phyloP scores from a whole-genome alignment of 2,329 filamentous ascomycete species.

The Pseudocercospora eumusae region DNA sequence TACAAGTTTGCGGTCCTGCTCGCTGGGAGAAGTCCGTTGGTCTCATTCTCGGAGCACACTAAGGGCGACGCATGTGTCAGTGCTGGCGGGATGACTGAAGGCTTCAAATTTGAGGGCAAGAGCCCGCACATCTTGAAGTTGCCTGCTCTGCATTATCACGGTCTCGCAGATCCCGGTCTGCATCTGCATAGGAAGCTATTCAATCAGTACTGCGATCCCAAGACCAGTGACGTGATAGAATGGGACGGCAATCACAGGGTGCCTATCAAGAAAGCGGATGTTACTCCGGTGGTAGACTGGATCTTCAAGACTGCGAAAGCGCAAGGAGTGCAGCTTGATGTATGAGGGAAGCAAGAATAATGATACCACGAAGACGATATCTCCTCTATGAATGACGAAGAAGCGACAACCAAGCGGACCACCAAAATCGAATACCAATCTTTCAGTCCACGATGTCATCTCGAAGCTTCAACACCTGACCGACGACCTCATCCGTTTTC shows the following conservation, averaged over 20 bases:
- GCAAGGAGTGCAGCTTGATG: conserved; percentile 44
- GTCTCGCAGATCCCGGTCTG: conserved; percentile 61
- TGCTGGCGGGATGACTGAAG: conserved; percentile 48
- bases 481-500: conserved; percentile 74
- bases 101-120: conserved; percentile 46
- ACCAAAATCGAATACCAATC: not conserved
- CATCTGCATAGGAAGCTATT: conserved; percentile 59
- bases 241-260: conserved; percentile 74
- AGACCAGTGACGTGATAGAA: conserved; percentile 61
- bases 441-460: conserved; percentile 66
- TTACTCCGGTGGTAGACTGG: conserved; percentile 57
- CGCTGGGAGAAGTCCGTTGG: conserved; percentile 62
- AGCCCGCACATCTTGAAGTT: conserved; percentile 54
- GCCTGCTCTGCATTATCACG: conserved; percentile 70
- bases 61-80: conserved; percentile 43
- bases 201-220: conserved; percentile 60
- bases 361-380: not conserved
- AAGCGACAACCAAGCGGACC: not conserved
- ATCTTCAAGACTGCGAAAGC: conserved; percentile 56
- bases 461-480: conserved; percentile 72
- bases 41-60: conserved; percentile 52
- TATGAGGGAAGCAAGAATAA: conserved; percentile 5
- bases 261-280: conserved; percentile 67
- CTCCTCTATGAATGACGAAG: not conserved
- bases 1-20: conserved; percentile 65